Conservation (phyloP, 176 grass and related monocot genomes). For the Triticum turgidum region DNA sequence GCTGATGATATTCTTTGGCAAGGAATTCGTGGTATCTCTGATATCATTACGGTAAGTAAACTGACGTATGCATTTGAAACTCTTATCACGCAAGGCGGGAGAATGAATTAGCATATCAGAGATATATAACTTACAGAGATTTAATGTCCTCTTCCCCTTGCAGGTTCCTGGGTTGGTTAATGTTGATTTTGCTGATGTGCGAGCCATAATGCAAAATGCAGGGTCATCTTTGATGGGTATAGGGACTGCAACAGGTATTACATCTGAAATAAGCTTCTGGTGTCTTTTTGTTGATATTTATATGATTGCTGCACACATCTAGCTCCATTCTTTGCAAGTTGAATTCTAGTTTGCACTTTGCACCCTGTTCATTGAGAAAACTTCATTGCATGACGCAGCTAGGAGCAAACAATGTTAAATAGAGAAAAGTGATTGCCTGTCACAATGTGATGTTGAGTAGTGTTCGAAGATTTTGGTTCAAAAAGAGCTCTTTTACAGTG, state of each 20-base stretch:
- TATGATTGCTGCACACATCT: neutral
- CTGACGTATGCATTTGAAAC: neutral
- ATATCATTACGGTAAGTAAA: constrained; percentile 80
- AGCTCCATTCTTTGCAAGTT: neutral
- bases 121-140: neutral
- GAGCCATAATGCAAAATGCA: constrained; percentile 91
- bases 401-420: constrained; percentile 10
- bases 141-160: constrained; percentile 3
- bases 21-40: constrained; percentile 93
- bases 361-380: neutral
- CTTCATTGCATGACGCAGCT: neutral
- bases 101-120: neutral
- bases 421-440: constrained; percentile 13
- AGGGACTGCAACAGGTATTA: constrained; percentile 87
- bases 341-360: neutral
- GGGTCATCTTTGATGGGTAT: constrained; percentile 99
- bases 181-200: constrained; percentile 98
- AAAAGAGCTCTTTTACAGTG: neutral
- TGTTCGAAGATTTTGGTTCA: neutral
- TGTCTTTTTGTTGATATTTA: neutral
- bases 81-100: neutral
- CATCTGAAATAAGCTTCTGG: constrained; percentile 5
- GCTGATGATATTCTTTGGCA: constrained; percentile 88
- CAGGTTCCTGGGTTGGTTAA: constrained; percentile 95
- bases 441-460: neutral